phyloP scores from a whole-genome alignment of 2,329 filamentous ascomycete genomes.

The Sporothrix protearum region DNA sequence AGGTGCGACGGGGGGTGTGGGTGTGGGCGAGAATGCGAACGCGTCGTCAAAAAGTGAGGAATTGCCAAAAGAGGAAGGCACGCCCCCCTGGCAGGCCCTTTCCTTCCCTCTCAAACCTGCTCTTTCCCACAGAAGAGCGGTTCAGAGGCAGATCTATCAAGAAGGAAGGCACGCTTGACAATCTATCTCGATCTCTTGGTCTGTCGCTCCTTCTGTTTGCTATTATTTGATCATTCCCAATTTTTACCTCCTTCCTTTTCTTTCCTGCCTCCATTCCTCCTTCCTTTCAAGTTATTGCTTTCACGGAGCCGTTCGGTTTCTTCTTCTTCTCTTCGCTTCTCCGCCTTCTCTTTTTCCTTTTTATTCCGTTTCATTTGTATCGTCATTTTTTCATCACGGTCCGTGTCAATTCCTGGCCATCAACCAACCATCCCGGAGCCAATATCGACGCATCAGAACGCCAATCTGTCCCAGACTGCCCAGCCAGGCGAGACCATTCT shows the following conservation, averaged over 20 bases:
- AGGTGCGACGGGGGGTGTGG: background rate
- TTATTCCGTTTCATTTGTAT: background rate
- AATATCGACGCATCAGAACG: slow-evolving; percentile 16
- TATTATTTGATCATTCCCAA: background rate
- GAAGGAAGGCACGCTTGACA: slow-evolving; percentile 21
- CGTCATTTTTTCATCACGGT: background rate
- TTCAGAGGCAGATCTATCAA: slow-evolving; percentile 15
- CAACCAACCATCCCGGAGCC: slow-evolving; percentile 12
- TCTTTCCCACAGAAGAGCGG: slow-evolving; percentile 17
- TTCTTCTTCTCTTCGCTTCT: slow-evolving; percentile 11
- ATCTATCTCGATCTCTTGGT: slow-evolving; percentile 12
- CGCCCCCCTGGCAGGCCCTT: slow-evolving; percentile 8
- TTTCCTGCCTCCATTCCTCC: background rate
- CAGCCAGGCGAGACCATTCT: background rate
- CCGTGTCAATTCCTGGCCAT: slow-evolving; percentile 5
- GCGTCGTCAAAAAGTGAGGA: slow-evolving; percentile 2
- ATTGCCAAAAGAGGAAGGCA: slow-evolving; percentile 16
- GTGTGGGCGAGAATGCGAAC: background rate
- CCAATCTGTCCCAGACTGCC: slow-evolving; percentile 17
- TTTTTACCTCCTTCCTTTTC: background rate
- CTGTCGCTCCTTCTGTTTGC: slow-evolving; percentile 18
- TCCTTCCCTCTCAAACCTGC: slow-evolving; percentile 6
- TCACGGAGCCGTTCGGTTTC: slow-evolving; percentile 1
- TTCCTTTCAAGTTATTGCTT: slow-evolving; percentile 5
- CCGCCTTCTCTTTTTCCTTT: background rate